These are phyloP conservation scores for Candida orba DNA, from an alignment of 805 yeast genomes.

Conservation along the genomic window DNA sequence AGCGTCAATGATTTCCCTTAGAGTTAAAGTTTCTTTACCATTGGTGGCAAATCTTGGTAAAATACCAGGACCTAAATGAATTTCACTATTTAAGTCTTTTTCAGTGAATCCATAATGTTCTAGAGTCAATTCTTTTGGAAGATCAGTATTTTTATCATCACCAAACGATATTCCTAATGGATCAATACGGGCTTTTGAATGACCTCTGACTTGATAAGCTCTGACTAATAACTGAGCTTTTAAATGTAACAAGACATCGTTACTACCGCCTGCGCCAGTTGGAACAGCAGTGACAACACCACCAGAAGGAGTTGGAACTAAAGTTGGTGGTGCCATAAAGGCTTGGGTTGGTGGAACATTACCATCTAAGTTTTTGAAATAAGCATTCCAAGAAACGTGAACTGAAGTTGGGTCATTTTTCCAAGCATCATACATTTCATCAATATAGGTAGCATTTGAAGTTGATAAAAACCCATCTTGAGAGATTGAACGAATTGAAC, in stretches of 20 bases:
- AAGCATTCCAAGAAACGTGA: constrained; percentile 95
- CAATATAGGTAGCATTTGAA: constrained; percentile 85
- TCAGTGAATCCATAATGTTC: constrained; percentile 91
- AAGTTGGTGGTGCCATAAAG: constrained; percentile 85
- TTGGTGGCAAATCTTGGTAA: constrained; percentile 78
- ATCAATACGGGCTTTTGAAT: constrained; percentile 88
- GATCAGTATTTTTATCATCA: constrained; percentile 41
- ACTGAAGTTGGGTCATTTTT: constrained; percentile 82
- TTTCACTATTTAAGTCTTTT: constrained; percentile 72
- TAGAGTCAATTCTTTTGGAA: constrained; percentile 83
- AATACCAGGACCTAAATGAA: constrained; percentile 96
- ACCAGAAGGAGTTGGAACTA: constrained; percentile 75
- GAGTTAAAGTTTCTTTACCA: constrained; percentile 53
- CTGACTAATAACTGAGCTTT: constrained; percentile 94
- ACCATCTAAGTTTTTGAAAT: constrained; percentile 83
- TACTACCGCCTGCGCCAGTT: constrained; percentile 32
- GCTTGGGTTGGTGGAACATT: constrained; percentile 68
- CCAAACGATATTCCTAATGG: constrained; percentile 92
- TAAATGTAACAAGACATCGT: constrained; percentile 73
- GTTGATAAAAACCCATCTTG: constrained; percentile 75
- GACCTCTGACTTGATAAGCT: constrained; percentile 98
- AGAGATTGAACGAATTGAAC: constrained; percentile 7
- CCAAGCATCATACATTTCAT: constrained; percentile 98
- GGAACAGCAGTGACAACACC: constrained; percentile 63
- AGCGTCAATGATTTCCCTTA: constrained; percentile 68